Percentiles rank a stretch among this genome's conserved stretches.
These are phyloP conservation scores for Penicillium manginii DNA, from an alignment of 495 filamentous ascomycete species.

Conservation along the genomic window DNA sequence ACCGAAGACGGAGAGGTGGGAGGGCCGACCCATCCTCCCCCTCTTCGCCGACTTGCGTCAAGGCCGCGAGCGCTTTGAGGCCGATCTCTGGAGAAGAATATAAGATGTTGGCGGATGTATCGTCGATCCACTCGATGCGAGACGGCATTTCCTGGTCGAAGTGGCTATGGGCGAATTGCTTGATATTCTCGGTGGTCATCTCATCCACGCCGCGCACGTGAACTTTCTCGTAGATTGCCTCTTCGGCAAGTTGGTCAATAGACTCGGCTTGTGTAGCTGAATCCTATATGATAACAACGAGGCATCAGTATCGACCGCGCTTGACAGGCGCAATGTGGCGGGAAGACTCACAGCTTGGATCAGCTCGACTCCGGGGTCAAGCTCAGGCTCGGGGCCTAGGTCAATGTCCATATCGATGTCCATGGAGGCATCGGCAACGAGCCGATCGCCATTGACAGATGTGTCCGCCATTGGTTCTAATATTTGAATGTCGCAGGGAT, in stretches of 20 bases:
- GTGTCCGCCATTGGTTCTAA: neutral
- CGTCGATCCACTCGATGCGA: slow-evolving; percentile 92
- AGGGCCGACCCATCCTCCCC: slow-evolving; percentile 42
- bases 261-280: slow-evolving; percentile 22
- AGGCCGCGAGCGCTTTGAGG: slow-evolving; percentile 66
- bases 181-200: slow-evolving; percentile 76
- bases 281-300: slow-evolving; percentile 24
- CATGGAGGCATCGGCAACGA: slow-evolving; percentile 52
- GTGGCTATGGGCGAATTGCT: slow-evolving; percentile 68
- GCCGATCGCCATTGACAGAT: neutral
- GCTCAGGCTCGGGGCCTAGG: slow-evolving; percentile 53
- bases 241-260: slow-evolving; percentile 34
- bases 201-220: slow-evolving; percentile 83
- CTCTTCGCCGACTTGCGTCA: slow-evolving; percentile 51
- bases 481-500: neutral
- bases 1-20: slow-evolving; percentile 54
- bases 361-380: slow-evolving; percentile 45
- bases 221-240: slow-evolving; percentile 63
- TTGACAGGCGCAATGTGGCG: slow-evolving; percentile 1
- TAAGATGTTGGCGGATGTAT: slow-evolving; percentile 83
- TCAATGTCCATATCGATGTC: slow-evolving; percentile 82
- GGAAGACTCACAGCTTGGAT: slow-evolving; percentile 40
- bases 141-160: slow-evolving; percentile 56
- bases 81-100: slow-evolving; percentile 75
- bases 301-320: neutral